These are phyloP conservation scores for Kluyveromyces marxianus DNA, from an alignment of 1,139 yeast species.

Conservation along the genomic window DNA sequence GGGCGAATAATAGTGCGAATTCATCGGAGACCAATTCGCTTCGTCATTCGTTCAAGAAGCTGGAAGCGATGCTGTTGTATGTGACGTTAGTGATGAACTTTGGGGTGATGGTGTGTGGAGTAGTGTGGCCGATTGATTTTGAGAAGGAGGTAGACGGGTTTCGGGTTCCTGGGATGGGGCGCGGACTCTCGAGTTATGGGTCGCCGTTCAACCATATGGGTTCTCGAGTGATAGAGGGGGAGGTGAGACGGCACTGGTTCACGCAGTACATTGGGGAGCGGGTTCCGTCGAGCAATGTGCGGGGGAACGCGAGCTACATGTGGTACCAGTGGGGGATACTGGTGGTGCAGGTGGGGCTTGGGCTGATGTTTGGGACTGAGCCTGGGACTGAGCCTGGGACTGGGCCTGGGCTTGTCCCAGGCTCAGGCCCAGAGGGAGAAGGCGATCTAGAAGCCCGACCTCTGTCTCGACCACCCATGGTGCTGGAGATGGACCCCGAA, in stretches of 20 bases:
- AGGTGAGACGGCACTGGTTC: constrained; percentile 31
- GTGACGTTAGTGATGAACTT: constrained; percentile 23
- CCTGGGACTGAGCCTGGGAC: no score
- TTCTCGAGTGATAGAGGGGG: constrained; percentile 25
- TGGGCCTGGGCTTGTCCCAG: no score
- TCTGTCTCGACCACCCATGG: no score
- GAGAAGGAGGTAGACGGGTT: constrained; percentile 14
- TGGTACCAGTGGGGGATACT: constrained; percentile 27
- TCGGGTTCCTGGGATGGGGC: constrained; percentile 11
- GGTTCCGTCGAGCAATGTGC: constrained; percentile 28
- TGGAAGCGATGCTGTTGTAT: constrained; percentile 22
- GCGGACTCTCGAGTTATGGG: constrained; percentile 22
- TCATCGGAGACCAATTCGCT: constrained; percentile 19
- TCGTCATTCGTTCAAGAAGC: constrained; percentile 12
- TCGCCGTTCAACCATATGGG: constrained; percentile 25
- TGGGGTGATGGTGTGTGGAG: constrained; percentile 20
- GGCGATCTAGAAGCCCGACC: no score
- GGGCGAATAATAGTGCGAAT: no score
- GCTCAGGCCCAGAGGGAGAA: no score
- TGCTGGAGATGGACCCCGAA: no score
- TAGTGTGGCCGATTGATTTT: constrained; percentile 25
- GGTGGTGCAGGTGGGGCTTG: constrained; percentile 30
- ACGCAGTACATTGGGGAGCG: constrained; percentile 39
- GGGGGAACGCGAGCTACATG: constrained; percentile 28
- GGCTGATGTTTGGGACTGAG: no score